These are phyloP conservation scores for Pascua guehoae DNA, from an alignment of 1,284 basidiomycete genomes.

Conservation along the genomic window DNA sequence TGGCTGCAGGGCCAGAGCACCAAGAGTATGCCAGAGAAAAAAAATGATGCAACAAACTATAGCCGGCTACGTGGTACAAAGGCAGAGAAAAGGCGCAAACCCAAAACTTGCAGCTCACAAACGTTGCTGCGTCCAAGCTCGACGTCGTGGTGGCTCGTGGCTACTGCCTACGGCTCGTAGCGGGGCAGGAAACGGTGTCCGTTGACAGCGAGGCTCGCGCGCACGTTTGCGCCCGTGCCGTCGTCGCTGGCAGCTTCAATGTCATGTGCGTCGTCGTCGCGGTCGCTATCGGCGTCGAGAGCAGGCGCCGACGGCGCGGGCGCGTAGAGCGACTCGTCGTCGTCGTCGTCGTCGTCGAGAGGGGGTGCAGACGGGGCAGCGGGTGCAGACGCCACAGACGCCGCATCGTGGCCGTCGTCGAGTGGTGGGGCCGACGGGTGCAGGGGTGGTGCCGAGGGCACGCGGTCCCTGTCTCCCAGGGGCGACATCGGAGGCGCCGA, in stretches of 20 bases:
- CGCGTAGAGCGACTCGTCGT: constrained; percentile 7
- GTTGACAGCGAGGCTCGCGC: constrained; percentile 10
- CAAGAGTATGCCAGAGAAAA: too few species aligned
- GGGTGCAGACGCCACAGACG: neutral
- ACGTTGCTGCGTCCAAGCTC: too few species aligned
- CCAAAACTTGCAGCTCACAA: too few species aligned
- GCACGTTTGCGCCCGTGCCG: constrained; percentile 1
- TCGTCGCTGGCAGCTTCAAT: neutral
- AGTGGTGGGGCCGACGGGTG: constrained; percentile 11
- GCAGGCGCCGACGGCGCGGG: constrained; percentile 21
- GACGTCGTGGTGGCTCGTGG: too few species aligned
- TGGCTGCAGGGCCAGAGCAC: too few species aligned
- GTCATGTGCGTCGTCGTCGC: neutral
- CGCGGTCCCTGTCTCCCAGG: neutral
- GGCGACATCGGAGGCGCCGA: constrained; percentile 23
- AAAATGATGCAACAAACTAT: too few species aligned
- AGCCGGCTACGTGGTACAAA: too few species aligned
- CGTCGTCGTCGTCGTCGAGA: constrained; percentile 18
- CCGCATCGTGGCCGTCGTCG: neutral
- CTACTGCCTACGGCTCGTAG: constrained; percentile 11
- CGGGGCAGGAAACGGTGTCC: constrained; percentile 13
- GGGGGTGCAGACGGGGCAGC: constrained; percentile 23
- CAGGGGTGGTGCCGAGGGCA: constrained; percentile 2
- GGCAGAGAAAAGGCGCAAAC: too few species aligned
- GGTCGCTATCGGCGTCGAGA: neutral